Percentiles rank a stretch among this genome's conserved stretches.
Conservation (phyloP, 306 rosid species). For the Cucurbita ficifolia region DNA sequence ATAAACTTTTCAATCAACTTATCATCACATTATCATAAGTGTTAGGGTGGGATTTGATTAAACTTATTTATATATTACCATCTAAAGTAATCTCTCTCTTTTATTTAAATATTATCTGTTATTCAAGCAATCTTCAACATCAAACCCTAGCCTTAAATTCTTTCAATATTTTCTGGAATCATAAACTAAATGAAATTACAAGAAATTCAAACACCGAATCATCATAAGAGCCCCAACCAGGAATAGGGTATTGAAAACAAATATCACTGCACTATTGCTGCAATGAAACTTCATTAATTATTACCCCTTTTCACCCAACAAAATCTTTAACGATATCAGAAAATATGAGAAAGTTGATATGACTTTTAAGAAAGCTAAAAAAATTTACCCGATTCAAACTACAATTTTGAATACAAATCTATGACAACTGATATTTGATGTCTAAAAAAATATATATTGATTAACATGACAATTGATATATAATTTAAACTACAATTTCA, state of each 20-base stretch:
- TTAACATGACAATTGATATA: too few relatives aligned
- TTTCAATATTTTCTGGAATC: background rate
- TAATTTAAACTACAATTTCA: too few relatives aligned
- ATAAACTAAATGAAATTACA: background rate
- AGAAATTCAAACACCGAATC: background rate
- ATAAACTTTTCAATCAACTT: background rate
- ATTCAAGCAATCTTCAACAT: background rate
- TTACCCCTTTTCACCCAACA: background rate
- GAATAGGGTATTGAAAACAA: background rate
- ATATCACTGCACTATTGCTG: background rate
- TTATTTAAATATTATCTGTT: background rate
- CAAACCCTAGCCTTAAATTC: background rate
- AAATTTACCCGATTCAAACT: background rate
- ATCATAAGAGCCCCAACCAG: background rate
- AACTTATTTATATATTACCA: background rate
- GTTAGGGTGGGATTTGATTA: background rate
- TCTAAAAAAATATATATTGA: too few relatives aligned
- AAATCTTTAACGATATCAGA: background rate
- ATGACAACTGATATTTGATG: too few relatives aligned
- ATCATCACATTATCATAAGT: background rate
- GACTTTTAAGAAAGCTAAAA: background rate
- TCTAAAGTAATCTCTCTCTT: background rate
- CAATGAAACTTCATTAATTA: background rate
- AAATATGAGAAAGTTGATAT: background rate
- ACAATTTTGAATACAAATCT: background rate